Base-by-base conservation (phyloP, 2,329 filamentous ascomycete genomes). In the Geoglossum cookeanum region DNA sequence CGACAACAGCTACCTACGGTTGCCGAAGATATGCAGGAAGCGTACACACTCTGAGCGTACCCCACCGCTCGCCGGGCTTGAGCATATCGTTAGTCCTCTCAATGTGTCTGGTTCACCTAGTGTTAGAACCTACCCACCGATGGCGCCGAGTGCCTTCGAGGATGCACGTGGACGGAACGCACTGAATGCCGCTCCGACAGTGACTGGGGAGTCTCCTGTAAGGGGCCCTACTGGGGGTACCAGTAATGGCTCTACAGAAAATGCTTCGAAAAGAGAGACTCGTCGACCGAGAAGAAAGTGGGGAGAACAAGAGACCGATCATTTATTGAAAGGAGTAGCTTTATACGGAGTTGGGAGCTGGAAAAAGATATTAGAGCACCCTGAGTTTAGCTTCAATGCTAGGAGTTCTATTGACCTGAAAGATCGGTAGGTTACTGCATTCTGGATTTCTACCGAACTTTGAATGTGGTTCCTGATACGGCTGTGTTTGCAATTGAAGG, bases 301-400 rank as follows among this genome's bases (percentile, higher is more conserved):
- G 80, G 76, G 76, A 1, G 75, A 81, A n/a, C 70, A 79, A 60
- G 80, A 84, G 65, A 83, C 79, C 0, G 71, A 70, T 32, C 71
- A 77, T 60, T 65, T 84, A 30, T 68, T 83, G 11, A 70, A 74
- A 58, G 80, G 80, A 0, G 80, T 82, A 7, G 72, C 75, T 42
- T 76, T 73, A 60, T 81, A 78, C 62, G 80, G 80, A 1, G 78
- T 82, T 59, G 80, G 80, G 2, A 80, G 74, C 60, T 84, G 80
- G 80, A 83, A 79, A 58, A 75, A 75, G 61, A 83, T 84, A 17
- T 65, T 82, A 30, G 70, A 76, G 2, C 75, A 78, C 61, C 66
- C 75, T 15, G 76, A 80, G 37, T 76, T 78, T 58, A 69, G 68
- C 2, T 83, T 84, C 63, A 72, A 78, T 59, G 71, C 74, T 9